Conservation (phyloP, 2,329 filamentous ascomycete genomes). For the Scytalidium sp. region DNA sequence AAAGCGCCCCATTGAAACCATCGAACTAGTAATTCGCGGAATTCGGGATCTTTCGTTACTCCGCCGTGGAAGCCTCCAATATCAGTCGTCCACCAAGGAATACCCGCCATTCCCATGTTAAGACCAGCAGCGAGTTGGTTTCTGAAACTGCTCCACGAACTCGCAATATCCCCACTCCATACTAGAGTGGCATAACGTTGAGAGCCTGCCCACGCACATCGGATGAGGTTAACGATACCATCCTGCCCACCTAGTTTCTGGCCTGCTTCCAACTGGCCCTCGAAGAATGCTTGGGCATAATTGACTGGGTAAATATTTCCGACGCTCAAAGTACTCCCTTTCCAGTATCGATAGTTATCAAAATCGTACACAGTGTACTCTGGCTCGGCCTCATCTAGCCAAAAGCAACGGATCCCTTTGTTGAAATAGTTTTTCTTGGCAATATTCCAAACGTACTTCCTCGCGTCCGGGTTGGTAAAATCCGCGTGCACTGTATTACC, state of each 20-base stretch:
- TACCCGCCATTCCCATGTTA: constrained; percentile 60
- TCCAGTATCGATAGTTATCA: constrained; percentile 59
- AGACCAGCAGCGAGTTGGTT: constrained; percentile 59
- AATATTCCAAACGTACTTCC: constrained; percentile 55
- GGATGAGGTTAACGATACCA: constrained; percentile 55
- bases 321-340: constrained; percentile 48
- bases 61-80: constrained; percentile 68
- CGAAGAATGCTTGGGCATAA: constrained; percentile 56
- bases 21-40: constrained; percentile 59
- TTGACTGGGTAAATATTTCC: constrained; percentile 58
- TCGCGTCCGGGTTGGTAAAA: constrained; percentile 55
- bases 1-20: constrained; percentile 69
- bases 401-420: constrained; percentile 60
- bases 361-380: constrained; percentile 63
- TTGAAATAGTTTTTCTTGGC: constrained; percentile 57
- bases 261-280: constrained; percentile 49
- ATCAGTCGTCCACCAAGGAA: constrained; percentile 67
- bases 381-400: constrained; percentile 66
- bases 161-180: constrained; percentile 64
- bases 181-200: constrained; percentile 62
- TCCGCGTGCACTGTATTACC: constrained; percentile 59
- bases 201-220: constrained; percentile 52
- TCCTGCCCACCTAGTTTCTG: constrained; percentile 29
- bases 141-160: constrained; percentile 54
- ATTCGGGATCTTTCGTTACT: constrained; percentile 47